phyloP scores from a whole-genome alignment of 495 filamentous ascomycete genomes.

The Aspergillus homomorphus region DNA sequence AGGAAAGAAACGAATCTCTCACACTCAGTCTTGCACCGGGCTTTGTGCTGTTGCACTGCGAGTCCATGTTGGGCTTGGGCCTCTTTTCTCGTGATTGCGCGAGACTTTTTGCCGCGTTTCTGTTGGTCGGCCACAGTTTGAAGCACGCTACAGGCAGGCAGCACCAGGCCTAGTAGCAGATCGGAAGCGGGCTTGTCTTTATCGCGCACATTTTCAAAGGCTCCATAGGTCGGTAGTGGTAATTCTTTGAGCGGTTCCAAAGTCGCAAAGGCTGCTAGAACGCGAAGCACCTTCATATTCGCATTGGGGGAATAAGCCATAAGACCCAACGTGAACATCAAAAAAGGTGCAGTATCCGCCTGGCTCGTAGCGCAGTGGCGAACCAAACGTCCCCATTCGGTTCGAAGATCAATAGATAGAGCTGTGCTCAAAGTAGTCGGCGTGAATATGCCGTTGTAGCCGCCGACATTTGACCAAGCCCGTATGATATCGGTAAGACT shows the following conservation, averaged over 20 bases:
- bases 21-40: conserved; percentile 22
- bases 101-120: not conserved
- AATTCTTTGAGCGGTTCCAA: conserved; percentile 33
- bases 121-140: not conserved
- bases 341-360: conserved; percentile 20
- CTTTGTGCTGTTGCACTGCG: conserved; percentile 22
- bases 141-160: conserved; percentile 16
- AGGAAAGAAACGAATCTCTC: conserved; percentile 30
- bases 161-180: conserved; percentile 23
- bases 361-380: conserved; percentile 21
- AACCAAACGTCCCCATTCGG: conserved; percentile 44
- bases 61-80: conserved; percentile 5
- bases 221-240: conserved; percentile 24
- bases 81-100: not conserved
- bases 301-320: conserved; percentile 34
- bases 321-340: conserved; percentile 45
- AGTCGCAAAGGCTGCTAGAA: conserved; percentile 35
- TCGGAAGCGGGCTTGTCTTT: conserved; percentile 21
- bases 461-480: conserved; percentile 37
- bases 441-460: conserved; percentile 31
- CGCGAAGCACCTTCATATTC: conserved; percentile 34
- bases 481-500: conserved; percentile 32
- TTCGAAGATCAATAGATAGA: conserved; percentile 30
- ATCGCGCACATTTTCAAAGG: conserved; percentile 26
- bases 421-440: conserved; percentile 27